Evolutionary conservation across 257 asterid species (phyloP), one percentile per base, ranked within the genome.

Genomic region (Lavandula angustifolia): DNA sequence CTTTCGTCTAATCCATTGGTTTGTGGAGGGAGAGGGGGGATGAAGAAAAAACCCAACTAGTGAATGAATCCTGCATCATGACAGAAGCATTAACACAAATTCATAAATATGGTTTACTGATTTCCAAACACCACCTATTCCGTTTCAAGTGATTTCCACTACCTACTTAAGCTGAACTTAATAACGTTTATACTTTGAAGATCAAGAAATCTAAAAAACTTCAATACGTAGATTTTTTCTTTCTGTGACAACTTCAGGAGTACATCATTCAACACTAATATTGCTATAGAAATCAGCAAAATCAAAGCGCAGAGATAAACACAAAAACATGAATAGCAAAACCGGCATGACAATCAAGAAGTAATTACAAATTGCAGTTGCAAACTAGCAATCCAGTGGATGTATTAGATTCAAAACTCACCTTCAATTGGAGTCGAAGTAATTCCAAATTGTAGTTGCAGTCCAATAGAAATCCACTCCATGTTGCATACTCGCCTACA

Each of bases 401-500:
- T 52, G 62, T 40, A 35, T 51, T 16, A 54, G 42, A 74, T 41
- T 65, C 22, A 35, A 65, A 72, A 54, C 81, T 61, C 65, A 81
- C 86, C 87, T 70, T 33, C 60, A 42, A 69, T 66, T 67, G 11
- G 4, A 1, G 57, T 41, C 55, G 66, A 60, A 68, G 56, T 48
- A 75, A 75, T 63, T 52, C 76, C 64, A 74, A 74, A 74, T 60
- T 69, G 47, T 72, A 66, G 58, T 5, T 5, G 49, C 57, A 64
- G 27, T 22, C 27, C 49, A 53, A 64, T 47, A 73, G 58, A 48
- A 59, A 71, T 73, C 43, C 77, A 56, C 42, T 50, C 44, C 55
- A 68, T 52, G 62, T 41, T 66, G 16, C 31, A 61, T 69, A 54
- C 81, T 61, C 65, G 79, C 86, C 87, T 70, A 27, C 60, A 42